These are phyloP conservation scores for Coniochaeta hoffmannii DNA, from an alignment of 2,329 filamentous ascomycete species.

Conservation along the genomic window DNA sequence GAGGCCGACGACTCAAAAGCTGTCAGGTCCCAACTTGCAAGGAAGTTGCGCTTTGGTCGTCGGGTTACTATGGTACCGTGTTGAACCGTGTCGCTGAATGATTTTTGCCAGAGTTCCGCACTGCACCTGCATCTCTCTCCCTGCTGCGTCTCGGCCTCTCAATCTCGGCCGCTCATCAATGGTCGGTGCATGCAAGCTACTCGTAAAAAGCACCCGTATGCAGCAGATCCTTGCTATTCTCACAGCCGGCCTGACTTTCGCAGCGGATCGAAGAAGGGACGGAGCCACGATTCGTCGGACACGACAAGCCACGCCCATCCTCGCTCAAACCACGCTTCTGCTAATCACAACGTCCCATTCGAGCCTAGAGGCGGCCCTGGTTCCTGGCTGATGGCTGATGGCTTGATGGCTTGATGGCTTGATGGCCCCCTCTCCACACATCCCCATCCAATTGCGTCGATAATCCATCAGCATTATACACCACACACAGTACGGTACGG, in stretches of 20 bases:
- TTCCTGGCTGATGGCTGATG: conserved; percentile 2
- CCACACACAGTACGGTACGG: background rate
- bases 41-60: conserved; percentile 2
- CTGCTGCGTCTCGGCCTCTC: conserved; percentile 15
- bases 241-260: conserved; percentile 19
- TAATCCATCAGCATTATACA: background rate
- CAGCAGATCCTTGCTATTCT: conserved; percentile 19
- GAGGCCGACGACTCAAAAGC: too few relatives aligned
- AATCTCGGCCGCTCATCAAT: conserved; percentile 15
- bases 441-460: background rate
- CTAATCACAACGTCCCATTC: background rate
- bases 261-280: conserved; percentile 15
- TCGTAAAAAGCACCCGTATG: conserved; percentile 13
- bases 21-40: background rate
- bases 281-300: conserved; percentile 16
- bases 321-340: background rate
- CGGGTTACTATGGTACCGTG: conserved; percentile 15
- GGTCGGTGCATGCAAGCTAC: conserved; percentile 14
- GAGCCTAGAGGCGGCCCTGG: background rate
- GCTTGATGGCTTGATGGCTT: too few relatives aligned
- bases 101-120: conserved; percentile 13
- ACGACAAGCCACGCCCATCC: conserved; percentile 7
- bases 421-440: too few relatives aligned
- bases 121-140: conserved; percentile 7
- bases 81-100: conserved; percentile 16